These are phyloP conservation scores for Dunaliella primolecta DNA, from an alignment of 139 green algal species.

Conservation along the genomic window DNA sequence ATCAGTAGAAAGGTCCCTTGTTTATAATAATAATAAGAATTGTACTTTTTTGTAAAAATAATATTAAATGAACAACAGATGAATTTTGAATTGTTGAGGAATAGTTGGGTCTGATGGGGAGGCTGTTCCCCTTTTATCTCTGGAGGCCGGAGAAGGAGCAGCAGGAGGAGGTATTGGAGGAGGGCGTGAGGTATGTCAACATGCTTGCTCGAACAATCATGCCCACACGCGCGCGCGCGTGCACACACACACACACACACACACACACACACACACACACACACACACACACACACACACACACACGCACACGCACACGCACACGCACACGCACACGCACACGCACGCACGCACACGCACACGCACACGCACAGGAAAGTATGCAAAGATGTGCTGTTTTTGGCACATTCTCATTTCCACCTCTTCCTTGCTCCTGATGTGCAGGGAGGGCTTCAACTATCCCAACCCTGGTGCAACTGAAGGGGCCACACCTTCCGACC, in stretches of 20 bases:
- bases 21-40: too few species aligned
- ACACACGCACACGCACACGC: background rate
- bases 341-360: background rate
- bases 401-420: too few species aligned
- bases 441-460: background rate
- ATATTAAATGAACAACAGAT: too few species aligned
- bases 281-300: too few species aligned
- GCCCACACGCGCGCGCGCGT: background rate
- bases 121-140: background rate
- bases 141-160: background rate
- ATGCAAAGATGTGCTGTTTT: too few species aligned
- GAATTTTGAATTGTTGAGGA: too few species aligned
- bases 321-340: background rate
- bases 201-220: too few species aligned
- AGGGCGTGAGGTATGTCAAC: background rate
- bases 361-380: too few species aligned
- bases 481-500: background rate
- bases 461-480: background rate
- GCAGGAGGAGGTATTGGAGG: background rate
- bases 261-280: background rate
- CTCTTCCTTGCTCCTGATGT: too few species aligned
- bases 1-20: too few species aligned
- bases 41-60: too few species aligned
- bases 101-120: too few species aligned
- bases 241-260: background rate